Percentiles rank a stretch among this genome's conserved stretches.
phyloP scores from a whole-genome alignment of 1,284 basidiomycete species.

The Rhodotorula sp. region DNA sequence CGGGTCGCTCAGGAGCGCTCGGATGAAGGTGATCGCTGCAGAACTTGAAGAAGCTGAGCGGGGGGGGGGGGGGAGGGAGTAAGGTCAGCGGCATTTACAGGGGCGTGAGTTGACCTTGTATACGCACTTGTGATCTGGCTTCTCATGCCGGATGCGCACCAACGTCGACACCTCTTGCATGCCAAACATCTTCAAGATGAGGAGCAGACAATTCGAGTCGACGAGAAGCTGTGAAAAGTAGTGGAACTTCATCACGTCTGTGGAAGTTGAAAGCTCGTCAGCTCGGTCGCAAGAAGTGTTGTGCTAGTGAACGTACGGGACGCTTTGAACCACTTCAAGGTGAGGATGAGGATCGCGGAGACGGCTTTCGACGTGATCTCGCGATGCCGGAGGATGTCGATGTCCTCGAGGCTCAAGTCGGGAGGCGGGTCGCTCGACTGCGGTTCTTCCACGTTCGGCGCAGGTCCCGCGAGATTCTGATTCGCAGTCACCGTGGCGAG shows the following conservation, averaged over 20 bases:
- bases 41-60: conserved; percentile 77
- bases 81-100: neutral
- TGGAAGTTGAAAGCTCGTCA: neutral
- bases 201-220: conserved; percentile 89
- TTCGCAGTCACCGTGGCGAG: conserved; percentile 80
- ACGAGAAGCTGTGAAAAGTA: conserved; percentile 91
- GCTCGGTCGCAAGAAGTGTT: neutral
- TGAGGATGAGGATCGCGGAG: conserved; percentile 85
- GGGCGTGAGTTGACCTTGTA: neutral
- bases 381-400: conserved; percentile 90
- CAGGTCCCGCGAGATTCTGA: conserved; percentile 31
- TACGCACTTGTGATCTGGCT: conserved; percentile 58
- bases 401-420: conserved; percentile 74
- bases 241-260: conserved; percentile 98
- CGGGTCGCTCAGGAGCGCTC: conserved; percentile 42
- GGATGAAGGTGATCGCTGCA: conserved; percentile 63
- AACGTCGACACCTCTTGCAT: conserved; percentile 83
- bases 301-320: conserved; percentile 62
- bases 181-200: conserved; percentile 98
- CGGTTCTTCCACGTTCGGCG: conserved; percentile 11
- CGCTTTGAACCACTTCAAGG: conserved; percentile 97
- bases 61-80: neutral
- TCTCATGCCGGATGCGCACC: conserved; percentile 84
- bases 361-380: conserved; percentile 98
- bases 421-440: conserved; percentile 54